Evolutionary conservation across 139 green algal species (phyloP), one percentile per base, ranked within the genome.

Genomic region (Yamagishiella unicocca): DNA sequence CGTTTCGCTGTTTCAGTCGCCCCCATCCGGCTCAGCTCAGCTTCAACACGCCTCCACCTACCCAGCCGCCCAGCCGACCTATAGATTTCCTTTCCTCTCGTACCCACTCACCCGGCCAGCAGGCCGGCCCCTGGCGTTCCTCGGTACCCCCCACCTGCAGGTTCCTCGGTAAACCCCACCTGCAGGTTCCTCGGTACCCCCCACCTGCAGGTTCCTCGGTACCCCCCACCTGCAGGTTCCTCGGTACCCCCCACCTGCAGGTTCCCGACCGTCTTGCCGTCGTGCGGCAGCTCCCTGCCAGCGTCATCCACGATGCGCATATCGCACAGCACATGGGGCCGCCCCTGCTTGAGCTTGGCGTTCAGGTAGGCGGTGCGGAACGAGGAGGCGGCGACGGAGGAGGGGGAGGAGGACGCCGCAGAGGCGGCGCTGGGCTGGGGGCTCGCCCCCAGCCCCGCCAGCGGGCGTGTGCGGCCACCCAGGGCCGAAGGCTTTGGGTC

Each of bases 241-340:
- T 19, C 62, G n/a, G n/a, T n/a, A n/a, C 33, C 70, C 0, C 78
- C 25, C 75, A 90, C 91, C 89, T 97, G 95, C 87, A 98, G 90
- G 53, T 96, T 89, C 1, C 95, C 95, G 33, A 93, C 62, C 0
- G 89, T 76, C 62, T 90, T 85, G 42, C 92, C 90, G 66, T 95
- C 92, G 37, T 93, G 88, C 19, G 89, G 83, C 87, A 93, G 89
- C 87, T 91, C 93, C 62, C 76, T 62, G 4, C 90, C 91, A 3
- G 82, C 50, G 2, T 96, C 92, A 38, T 95, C 93, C 46, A 96
- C 92, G 19, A 96, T 94, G 19, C 94, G 88, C 88, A 95, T 92
- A 83, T 97, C 94, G 31, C 89, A 78, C 61, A 96, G 83, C 54
- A 93, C 54, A 42, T 93, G 89, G 21, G 93, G 89, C n/a, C 93